phyloP scores from a whole-genome alignment of 208 protist species.

The Tetramitus jugosus region DNA sequence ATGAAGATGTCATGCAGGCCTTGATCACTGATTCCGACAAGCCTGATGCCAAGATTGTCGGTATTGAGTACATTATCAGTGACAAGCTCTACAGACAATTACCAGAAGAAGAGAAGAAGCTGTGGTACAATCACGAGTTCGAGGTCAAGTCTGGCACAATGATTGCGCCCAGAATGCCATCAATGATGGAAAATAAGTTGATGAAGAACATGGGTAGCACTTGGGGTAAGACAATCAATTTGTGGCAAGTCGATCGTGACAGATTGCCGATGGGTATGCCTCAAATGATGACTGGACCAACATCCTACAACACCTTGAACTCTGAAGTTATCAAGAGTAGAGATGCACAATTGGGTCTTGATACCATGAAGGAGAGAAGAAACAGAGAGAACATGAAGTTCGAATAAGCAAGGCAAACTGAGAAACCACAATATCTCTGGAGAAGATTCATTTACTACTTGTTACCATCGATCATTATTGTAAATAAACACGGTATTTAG shows the following conservation, averaged over 20 bases:
- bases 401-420: no score
- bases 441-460: no score
- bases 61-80: conserved; percentile 32
- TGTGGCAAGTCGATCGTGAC: conserved; percentile 17
- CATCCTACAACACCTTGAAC: neutral
- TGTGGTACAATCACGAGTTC: conserved; percentile 32
- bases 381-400: conserved; percentile 3
- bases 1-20: conserved; percentile 26
- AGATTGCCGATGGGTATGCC: conserved; percentile 25
- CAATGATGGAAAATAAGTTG: conserved; percentile 21
- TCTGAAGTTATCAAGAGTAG: neutral
- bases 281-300: conserved; percentile 30
- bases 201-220: conserved; percentile 27
- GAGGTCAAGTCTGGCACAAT: conserved; percentile 31
- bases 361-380: conserved; percentile 6
- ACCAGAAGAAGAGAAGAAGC: conserved; percentile 29
- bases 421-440: no score
- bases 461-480: no score
- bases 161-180: no score
- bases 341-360: conserved; percentile 6
- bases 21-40: conserved; percentile 25
- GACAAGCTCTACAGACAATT: conserved; percentile 26
- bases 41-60: conserved; percentile 26
- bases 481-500: no score
- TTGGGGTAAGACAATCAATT: conserved; percentile 33